These are phyloP conservation scores for Malassezia furfur DNA, from an alignment of 1,284 basidiomycete genomes.

Conservation along the genomic window DNA sequence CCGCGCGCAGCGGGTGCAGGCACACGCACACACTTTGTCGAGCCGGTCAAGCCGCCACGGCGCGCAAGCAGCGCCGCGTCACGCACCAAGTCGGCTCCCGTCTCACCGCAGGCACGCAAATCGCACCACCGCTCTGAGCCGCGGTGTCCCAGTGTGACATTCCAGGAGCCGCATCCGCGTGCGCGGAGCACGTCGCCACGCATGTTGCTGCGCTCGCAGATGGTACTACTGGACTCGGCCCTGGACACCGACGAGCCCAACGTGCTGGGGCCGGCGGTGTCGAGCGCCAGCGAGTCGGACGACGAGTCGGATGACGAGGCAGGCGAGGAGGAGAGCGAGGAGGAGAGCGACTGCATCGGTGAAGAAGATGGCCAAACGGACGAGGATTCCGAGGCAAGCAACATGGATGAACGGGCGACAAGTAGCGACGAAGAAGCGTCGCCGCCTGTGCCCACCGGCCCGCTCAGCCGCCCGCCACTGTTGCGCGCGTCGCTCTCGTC, in stretches of 20 bases:
- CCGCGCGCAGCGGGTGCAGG: not conserved
- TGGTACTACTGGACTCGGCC: too few species aligned
- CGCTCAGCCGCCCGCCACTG: too few species aligned
- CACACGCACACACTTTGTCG: not conserved
- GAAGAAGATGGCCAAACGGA: not conserved
- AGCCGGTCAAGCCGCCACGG: conserved; percentile 1
- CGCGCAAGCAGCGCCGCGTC: not conserved
- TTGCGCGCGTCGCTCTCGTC: not conserved
- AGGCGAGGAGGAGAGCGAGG: not conserved
- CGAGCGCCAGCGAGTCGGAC: too few species aligned
- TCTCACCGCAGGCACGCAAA: not conserved
- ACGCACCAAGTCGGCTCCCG: not conserved
- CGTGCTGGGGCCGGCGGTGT: too few species aligned
- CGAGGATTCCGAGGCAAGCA: not conserved
- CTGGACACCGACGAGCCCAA: too few species aligned
- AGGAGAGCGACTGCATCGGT: not conserved
- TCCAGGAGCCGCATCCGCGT: not conserved
- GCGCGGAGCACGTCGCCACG: not conserved
- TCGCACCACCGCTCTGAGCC: not conserved
- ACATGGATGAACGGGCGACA: not conserved
- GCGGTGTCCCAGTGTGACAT: not conserved
- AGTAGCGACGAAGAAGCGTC: too few species aligned
- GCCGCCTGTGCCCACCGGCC: too few species aligned
- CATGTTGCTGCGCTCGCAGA: not conserved
- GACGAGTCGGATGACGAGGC: not conserved